Conservation (phyloP, 1,284 basidiomycete genomes). For the Cronartium quercuum region DNA sequence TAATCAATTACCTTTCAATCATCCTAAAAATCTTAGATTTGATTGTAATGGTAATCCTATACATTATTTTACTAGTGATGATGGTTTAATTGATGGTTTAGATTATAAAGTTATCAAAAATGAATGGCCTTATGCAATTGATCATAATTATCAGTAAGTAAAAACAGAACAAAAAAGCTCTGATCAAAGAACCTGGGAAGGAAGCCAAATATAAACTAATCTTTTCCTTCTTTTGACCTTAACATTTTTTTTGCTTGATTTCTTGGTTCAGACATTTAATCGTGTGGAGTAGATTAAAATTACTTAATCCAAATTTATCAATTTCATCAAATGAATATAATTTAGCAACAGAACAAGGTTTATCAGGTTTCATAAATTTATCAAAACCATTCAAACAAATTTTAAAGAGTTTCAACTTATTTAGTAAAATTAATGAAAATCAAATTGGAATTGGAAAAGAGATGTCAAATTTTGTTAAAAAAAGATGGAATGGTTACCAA, state of each 20-base stretch:
- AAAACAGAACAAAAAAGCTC: background rate
- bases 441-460: background rate
- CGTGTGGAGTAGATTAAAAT: conserved; percentile 22
- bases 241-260: no score
- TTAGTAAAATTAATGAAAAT: background rate
- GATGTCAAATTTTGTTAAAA: conserved; percentile 5
- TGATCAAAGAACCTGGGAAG: no score
- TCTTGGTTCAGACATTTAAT: conserved; percentile 7
- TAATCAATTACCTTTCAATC: background rate
- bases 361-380: conserved; percentile 22
- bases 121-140: conserved; percentile 33
- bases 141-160: conserved; percentile 6
- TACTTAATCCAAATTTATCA: conserved; percentile 15
- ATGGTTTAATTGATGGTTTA: conserved; percentile 1
- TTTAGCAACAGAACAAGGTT: background rate
- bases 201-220: no score
- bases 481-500: conserved; percentile 15
- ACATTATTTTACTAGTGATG: background rate
- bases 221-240: background rate
- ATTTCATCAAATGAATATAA: background rate
- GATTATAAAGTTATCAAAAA: conserved; percentile 27
- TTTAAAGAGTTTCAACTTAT: background rate
- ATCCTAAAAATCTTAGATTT: no score
- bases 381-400: background rate
- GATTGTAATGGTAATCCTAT: background rate